Percentiles rank a stretch among this genome's conserved stretches.
Conservation (phyloP, 164 flowering plant genomes). For the Saururus chinensis region DNA sequence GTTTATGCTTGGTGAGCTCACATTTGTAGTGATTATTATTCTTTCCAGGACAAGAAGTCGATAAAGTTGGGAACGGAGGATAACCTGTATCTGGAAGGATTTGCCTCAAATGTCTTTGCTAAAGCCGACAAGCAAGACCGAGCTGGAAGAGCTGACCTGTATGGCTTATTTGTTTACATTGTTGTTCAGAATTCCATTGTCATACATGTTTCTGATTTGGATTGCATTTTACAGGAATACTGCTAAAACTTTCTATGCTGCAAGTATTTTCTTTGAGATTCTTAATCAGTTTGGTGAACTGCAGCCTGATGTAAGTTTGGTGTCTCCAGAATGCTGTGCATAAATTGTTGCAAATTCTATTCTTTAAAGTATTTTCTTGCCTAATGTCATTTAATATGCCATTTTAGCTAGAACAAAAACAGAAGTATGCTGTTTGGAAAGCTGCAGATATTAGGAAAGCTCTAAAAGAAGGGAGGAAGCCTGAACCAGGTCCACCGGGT, state of each 20-base stretch:
- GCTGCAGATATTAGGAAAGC: constrained; percentile 99
- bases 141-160: constrained; percentile 94
- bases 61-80: constrained; percentile 77
- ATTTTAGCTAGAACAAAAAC: constrained; percentile 84
- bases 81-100: constrained; percentile 76
- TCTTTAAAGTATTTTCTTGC: constrained; percentile 7
- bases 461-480: constrained; percentile 91
- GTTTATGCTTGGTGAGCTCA: background rate
- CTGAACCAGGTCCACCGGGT: constrained; percentile 80
- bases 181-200: background rate
- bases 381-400: constrained; percentile 44
- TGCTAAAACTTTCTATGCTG: constrained; percentile 97
- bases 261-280: constrained; percentile 96
- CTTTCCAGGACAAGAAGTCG: constrained; percentile 77
- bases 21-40: background rate
- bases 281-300: constrained; percentile 84
- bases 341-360: background rate
- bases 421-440: constrained; percentile 98
- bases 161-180: constrained; percentile 17
- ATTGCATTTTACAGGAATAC: constrained; percentile 48
- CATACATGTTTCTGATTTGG: background rate
- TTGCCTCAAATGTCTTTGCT: constrained; percentile 80
- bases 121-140: constrained; percentile 98
- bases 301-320: constrained; percentile 79
- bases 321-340: background rate